Base-by-base conservation (phyloP, 768 basidiomycete species). In the Tricholoma hemisulphureum region DNA sequence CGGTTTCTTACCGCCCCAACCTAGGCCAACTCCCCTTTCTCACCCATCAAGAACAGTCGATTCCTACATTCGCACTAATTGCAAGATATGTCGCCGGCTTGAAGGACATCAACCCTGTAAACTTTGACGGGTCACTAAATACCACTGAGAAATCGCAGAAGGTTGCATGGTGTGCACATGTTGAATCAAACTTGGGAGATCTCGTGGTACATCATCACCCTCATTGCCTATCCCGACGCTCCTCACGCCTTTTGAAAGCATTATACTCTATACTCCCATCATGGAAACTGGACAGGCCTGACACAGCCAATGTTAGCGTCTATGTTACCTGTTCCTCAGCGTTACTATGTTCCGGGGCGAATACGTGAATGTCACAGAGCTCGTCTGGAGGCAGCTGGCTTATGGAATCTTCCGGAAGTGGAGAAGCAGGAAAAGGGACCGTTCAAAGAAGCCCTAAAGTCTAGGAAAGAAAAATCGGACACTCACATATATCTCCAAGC, bases 1-100 rank as follows among this genome's bases (percentile, higher is more conserved):
- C 51, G 16, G 52, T 32, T 14, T 16, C 23, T 28, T 13, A 26
- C n/a, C 31, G 13, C 39, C 51, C 29, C 28, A 7, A 39, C 23
- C 41, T 43, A 92, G 90, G 91, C 14, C 85, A 85, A 65, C 76
- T 93, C 2, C 91, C 91, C 2, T 91, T 82, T 63, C 70, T 93
- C 32, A 80, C 79, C 0, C 84, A 91, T 72, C 84, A 77, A 3
- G 74, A 80, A 52, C 75, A 80, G 39, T 63, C 69, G 2, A 71
- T 86, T 14, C 72, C 84, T 0, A 77, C 83, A 1, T 71, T 89
- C 24, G 70, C 81, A 2, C 77, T 86, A 32, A 91, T 93, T 64
- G 68, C 86, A 28, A 82, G 82, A 62, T 89, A 90, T 63, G 77
- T 89, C 21, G 73, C 82, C 3, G 75, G 77, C n/a, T 71, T 87